Evolutionary conservation across 1,139 yeast genomes (phyloP).

Genomic region (Meyerozyma carpophila): DNA sequence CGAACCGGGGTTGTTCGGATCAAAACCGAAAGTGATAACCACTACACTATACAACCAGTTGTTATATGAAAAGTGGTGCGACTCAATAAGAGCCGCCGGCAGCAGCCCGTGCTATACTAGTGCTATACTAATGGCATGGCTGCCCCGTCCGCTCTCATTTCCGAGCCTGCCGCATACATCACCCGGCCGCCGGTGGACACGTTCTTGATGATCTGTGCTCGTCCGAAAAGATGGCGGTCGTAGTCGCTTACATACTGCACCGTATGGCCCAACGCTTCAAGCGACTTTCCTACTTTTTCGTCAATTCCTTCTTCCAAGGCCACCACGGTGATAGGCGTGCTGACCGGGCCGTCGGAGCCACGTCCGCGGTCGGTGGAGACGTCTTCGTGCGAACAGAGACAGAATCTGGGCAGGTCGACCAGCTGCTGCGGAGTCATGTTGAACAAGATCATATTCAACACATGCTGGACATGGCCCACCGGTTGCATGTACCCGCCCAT

Average conservation of each 20-base stretch:
- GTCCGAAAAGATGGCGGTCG: conserved; percentile 49
- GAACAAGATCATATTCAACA: conserved; percentile 58
- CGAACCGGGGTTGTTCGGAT: conserved; percentile 92
- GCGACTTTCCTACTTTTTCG: conserved; percentile 33
- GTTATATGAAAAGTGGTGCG: background rate
- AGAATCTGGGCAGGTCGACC: conserved; percentile 70
- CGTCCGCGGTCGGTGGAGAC: conserved; percentile 44
- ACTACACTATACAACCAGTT: conserved; percentile 44
- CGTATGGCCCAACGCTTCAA: conserved; percentile 54
- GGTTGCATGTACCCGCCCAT: conserved; percentile 93
- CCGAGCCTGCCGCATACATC: conserved; percentile 69
- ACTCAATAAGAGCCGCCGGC: background rate
- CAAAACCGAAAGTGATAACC: conserved; percentile 49
- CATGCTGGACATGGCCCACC: conserved; percentile 79
- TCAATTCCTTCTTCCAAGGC: conserved; percentile 63
- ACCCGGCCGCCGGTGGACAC: conserved; percentile 33
- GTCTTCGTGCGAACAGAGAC: conserved; percentile 49
- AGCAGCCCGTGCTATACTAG: conserved; percentile 7
- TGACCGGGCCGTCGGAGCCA: conserved; percentile 66
- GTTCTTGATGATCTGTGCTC: conserved; percentile 69
- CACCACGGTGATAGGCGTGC: conserved; percentile 54
- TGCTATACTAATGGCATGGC: conserved; percentile 47
- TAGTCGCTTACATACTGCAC: conserved; percentile 43
- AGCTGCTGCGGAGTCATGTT: conserved; percentile 70
- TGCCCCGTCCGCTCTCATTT: conserved; percentile 77